Base-by-base conservation (phyloP, 495 filamentous ascomycete genomes). In the Elasticomyces elasticus region DNA sequence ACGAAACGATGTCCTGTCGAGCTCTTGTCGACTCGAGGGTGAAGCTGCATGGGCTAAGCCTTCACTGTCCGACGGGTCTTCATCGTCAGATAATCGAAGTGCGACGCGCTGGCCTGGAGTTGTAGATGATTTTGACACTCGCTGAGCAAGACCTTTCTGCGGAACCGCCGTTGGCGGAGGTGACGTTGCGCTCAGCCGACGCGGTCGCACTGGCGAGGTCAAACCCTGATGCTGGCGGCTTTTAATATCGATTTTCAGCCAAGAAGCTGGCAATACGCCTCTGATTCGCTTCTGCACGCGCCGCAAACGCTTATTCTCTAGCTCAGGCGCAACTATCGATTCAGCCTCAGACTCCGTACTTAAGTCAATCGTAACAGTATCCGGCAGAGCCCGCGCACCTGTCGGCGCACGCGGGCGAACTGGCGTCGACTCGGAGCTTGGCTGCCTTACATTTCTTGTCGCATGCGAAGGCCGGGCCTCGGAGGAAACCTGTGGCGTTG, bases 181-280 rank as follows among this genome's bases (percentile, higher is more conserved):
- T 26, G 64, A 65, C 1, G 51, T 6, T 22, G 58, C 35, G 38
- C 19, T 30, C 11, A 5, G 19, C 33, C 12, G 23, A 2, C 46
- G 68, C 17, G 54, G 70, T 58, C 66, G 73, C 62, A 52, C 70
- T 67, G 35, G 31, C 41, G 54, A 62, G 44, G 13, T 69, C 63
- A 31, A 74, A 61, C 62, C 74, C 59, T 54, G 69, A 25, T 54
- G 49, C 49, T 67, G 42, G 28, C 53, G 59, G 1, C 49, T 49
- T 6, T 26, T 12, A n/a, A 58, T 70, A 60, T 95, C 82, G 35
- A 97, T 72, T 58, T 85, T 79, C 41, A 94, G 74, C 84, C 85
- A 95, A 2, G 91, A 96, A 5, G 91, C 91, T 31, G 91, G 90
- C 40, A 97, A 76, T 15, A 95, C 89, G 31, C 90, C 90, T 50